Base-by-base conservation (phyloP, 495 filamentous ascomycete genomes). In the Tuber microsphaerosporum region DNA sequence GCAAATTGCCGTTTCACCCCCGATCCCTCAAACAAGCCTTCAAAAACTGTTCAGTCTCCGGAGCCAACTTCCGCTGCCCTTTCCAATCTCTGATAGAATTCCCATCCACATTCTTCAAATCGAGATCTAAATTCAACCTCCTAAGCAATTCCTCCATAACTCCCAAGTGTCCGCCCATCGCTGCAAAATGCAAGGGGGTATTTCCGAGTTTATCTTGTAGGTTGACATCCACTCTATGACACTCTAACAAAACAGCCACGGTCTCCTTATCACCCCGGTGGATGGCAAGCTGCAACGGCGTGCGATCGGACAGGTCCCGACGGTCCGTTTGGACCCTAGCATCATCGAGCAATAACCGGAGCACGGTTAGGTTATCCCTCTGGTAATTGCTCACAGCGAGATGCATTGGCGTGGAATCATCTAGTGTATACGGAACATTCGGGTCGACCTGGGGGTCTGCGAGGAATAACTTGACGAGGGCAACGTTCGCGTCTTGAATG, bases 81-180 rank as follows among this genome's bases (percentile, higher is more conserved):
- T 65, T 34, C 56, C 56, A 65, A 65, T 65, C 31, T 14, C 56
- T 65, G 56, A 65, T 65, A 5, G 56, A 65, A 65, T 65, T 65
- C 12, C 56, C 56, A 4, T 65, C 56, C 56, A 34, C 26, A 65
- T 65, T 65, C 31, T 14, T 65, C 56, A 65, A 34, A 26, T 65
- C 56, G 14, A 65, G 56, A 8, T 65, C 14, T 19, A 65, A 31
- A 31, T 34, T 34, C 31, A 19, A 19, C 6, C 26, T 65, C 14
- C 56, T 14, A 17, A 65, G 56, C 26, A 65, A 17, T 34, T 65
- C 56, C 56, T 65, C 14, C 14, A 65, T 34, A 17, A 65, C 31
- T 16, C 14, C 26, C 2, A 31, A 7, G 56, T 34, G 26, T 5
- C 56, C 56, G 26, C 56, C 26, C 26, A 65, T 16, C 4, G 26